Percentiles rank a stretch among this genome's conserved stretches.
phyloP scores from a whole-genome alignment of 2,329 filamentous ascomycete species.

The Nannizzia gypsea region DNA sequence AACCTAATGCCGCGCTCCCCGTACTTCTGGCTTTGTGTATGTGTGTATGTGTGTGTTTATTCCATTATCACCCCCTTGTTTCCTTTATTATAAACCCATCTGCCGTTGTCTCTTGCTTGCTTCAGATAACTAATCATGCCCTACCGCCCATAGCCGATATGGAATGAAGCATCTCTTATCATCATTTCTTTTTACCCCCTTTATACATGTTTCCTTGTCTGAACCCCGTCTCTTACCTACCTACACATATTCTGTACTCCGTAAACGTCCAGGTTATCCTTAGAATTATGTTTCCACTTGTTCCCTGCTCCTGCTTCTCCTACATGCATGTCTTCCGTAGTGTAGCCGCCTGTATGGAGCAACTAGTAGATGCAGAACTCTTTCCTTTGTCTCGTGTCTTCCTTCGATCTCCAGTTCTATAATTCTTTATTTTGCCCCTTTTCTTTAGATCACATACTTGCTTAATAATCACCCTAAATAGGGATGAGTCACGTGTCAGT shows the following conservation, averaged over 20 bases:
- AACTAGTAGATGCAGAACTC: too few species aligned
- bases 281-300: background rate
- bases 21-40: background rate
- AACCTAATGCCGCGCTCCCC: background rate
- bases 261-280: background rate
- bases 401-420: too few species aligned
- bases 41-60: background rate
- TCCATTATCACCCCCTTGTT: background rate
- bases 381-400: too few species aligned
- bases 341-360: background rate
- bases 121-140: background rate
- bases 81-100: background rate
- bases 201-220: background rate
- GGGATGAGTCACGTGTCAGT: too few species aligned
- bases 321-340: background rate
- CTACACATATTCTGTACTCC: background rate
- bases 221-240: background rate
- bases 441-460: too few species aligned
- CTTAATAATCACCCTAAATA: too few species aligned
- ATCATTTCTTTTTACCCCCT: background rate
- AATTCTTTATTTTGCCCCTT: too few species aligned
- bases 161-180: conserved; percentile 13
- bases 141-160: background rate
- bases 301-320: background rate
- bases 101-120: background rate